These are phyloP conservation scores for Gossypium anomalum DNA, from an alignment of 345 rosid species.

Conservation along the genomic window DNA sequence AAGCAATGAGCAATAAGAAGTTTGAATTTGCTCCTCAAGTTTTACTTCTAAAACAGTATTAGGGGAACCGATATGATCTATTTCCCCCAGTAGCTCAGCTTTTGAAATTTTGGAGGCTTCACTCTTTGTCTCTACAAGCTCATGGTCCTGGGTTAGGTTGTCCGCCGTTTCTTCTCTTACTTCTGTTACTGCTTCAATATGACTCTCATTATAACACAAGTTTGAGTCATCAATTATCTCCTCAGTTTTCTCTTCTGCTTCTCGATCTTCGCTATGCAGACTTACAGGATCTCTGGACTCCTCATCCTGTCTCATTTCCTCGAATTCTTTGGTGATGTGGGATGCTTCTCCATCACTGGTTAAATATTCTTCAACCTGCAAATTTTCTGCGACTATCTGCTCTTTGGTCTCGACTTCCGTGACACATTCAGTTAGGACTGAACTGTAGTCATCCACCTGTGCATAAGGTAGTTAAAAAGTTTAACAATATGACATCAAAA, in stretches of 20 bases:
- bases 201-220: neutral
- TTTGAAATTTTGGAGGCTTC: too few species aligned
- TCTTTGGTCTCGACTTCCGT: slow-evolving; percentile 22
- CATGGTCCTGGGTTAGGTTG: too few species aligned
- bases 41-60: neutral
- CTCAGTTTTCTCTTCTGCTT: neutral
- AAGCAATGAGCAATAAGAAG: slow-evolving; percentile 13
- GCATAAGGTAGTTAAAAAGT: neutral
- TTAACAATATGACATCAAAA: neutral
- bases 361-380: slow-evolving; percentile 21
- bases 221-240: neutral
- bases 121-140: too few species aligned
- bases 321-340: slow-evolving; percentile 8
- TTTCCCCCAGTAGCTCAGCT: too few species aligned
- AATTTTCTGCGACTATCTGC: slow-evolving; percentile 14
- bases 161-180: neutral
- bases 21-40: neutral
- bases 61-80: neutral
- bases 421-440: slow-evolving; percentile 12
- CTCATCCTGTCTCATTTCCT: slow-evolving; percentile 14
- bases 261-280: slow-evolving; percentile 17
- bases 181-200: slow-evolving; percentile 12
- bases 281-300: neutral
- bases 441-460: slow-evolving; percentile 23
- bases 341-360: slow-evolving; percentile 19